Percentiles rank a stretch among this genome's conserved stretches.
phyloP scores from a whole-genome alignment of 2,329 filamentous ascomycete species.

The Alternaria solani region DNA sequence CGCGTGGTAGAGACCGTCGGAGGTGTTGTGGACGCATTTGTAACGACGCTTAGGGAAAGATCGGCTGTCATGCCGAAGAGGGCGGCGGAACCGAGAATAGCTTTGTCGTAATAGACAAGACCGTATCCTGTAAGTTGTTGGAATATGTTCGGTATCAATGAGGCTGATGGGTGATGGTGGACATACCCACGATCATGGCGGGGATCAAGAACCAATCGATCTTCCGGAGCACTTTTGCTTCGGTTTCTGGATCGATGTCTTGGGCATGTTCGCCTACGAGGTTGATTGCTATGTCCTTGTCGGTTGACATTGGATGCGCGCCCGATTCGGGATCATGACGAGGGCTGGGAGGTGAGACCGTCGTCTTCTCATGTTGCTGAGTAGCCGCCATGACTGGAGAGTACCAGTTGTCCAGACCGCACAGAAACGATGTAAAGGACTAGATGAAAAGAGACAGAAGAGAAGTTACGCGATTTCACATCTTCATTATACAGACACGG shows the following conservation, averaged over 20 bases:
- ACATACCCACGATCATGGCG: slow-evolving; percentile 62
- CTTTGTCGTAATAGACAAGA: slow-evolving; percentile 76
- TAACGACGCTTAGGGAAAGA: slow-evolving; percentile 63
- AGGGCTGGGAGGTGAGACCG: slow-evolving; percentile 17
- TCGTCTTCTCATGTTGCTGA: slow-evolving; percentile 23
- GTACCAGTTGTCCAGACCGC: no score
- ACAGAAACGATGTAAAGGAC: background rate
- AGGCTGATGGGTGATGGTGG: background rate
- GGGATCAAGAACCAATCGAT: slow-evolving; percentile 74
- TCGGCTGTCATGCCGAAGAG: slow-evolving; percentile 80
- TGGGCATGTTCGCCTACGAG: slow-evolving; percentile 67
- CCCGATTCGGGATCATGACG: slow-evolving; percentile 24
- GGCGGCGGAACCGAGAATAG: slow-evolving; percentile 75
- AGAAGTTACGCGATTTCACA: background rate
- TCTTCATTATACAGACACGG: slow-evolving; percentile 19
- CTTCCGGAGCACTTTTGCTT: slow-evolving; percentile 68
- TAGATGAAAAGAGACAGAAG: background rate
- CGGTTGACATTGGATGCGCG: slow-evolving; percentile 35
- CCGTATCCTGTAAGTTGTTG: slow-evolving; percentile 60
- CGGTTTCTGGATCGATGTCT: slow-evolving; percentile 63
- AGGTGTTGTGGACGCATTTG: slow-evolving; percentile 60
- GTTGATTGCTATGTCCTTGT: slow-evolving; percentile 65
- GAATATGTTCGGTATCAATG: background rate
- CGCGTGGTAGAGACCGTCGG: slow-evolving; percentile 69
- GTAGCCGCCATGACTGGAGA: slow-evolving; percentile 4